These are phyloP conservation scores for Sporothrix protearum DNA, from an alignment of 2,329 filamentous ascomycete genomes.

Conservation along the genomic window DNA sequence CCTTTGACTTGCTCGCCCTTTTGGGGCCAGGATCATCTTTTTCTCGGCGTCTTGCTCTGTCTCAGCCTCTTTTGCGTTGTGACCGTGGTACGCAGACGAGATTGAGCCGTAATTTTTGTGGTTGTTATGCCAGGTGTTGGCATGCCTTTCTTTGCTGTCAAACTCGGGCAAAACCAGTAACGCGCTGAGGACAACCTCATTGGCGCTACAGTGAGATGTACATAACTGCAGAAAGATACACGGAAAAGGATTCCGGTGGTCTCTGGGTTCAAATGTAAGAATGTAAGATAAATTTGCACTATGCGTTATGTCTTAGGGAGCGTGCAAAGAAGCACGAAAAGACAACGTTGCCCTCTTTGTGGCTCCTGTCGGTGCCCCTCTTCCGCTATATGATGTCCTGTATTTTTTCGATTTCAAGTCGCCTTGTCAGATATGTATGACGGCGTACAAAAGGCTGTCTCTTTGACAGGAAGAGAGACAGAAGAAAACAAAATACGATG, in stretches of 20 bases:
- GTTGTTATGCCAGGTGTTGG: not conserved
- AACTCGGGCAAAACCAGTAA: not conserved
- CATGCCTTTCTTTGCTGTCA: not conserved
- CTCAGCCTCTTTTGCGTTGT: not conserved
- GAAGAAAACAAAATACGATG: no score
- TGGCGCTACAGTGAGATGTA: not conserved
- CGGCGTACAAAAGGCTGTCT: not conserved
- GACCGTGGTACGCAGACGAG: not conserved
- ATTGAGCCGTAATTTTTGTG: not conserved
- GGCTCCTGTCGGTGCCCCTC: not conserved
- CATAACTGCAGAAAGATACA: not conserved
- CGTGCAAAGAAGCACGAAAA: not conserved
- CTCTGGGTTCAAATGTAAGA: not conserved
- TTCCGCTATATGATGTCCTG: not conserved
- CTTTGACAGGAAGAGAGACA: not conserved
- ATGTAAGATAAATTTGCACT: not conserved
- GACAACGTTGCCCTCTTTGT: not conserved
- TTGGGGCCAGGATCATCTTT: not conserved
- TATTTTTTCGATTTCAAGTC: constrained; percentile 12
- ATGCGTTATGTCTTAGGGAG: constrained; percentile 3
- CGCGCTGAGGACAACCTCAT: not conserved
- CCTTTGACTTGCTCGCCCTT: not conserved
- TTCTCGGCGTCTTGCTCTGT: not conserved
- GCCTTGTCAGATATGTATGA: constrained; percentile 5
- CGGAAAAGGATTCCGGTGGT: not conserved